Base-by-base conservation (phyloP, 1,284 basidiomycete species). In the Ceratobasidium sp. region DNA sequence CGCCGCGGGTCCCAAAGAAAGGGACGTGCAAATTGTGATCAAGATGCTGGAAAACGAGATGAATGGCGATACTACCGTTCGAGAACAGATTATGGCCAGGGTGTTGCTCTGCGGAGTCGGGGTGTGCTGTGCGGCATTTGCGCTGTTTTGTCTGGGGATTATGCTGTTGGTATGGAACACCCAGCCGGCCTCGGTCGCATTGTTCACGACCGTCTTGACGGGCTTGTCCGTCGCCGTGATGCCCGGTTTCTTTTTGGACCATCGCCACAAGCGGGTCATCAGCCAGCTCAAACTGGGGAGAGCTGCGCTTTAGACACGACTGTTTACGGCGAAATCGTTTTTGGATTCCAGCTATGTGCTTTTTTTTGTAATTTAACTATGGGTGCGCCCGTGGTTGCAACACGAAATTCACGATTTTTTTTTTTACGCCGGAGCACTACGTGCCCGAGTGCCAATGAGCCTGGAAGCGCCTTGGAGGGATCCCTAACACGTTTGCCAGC, bases 241-340 rank as follows among this genome's bases (percentile, higher is more conserved):
- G 65, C 65, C 65, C 22, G 65, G 65, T 8, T 69, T 69, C 65
- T 69, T 69, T 37, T 58, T 69, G 65, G 29, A 69, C n/a, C 65
- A 69, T n/a, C 65, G 65, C 1, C 65, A 69, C 37, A 69, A 69
- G 24, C 65, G 65, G 11, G 65, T 69, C 22, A 69, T 69, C 27
- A 69, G 65, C n/a, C 14, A 43, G 27, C 65, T 69, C 16, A 31
- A 49, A 22, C n/a, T 69, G 22, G 65, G 37, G 51, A 29, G 65
- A 34, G 65, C 65, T 54, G 65, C 65, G 1, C 37, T 54, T 16
- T 69, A 58, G 37, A 0, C 14, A 16, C 6, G 29, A 59, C 37
- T 5, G 19, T 16, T 53, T 53, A 24, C 14, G 29, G 19, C 37
- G 29, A 34, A n/a, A 19, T 37, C n/a, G 29, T 53, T 34, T 22